These are phyloP conservation scores for Psilocybe tampanensis DNA, from an alignment of 768 basidiomycete genomes.

Conservation along the genomic window DNA sequence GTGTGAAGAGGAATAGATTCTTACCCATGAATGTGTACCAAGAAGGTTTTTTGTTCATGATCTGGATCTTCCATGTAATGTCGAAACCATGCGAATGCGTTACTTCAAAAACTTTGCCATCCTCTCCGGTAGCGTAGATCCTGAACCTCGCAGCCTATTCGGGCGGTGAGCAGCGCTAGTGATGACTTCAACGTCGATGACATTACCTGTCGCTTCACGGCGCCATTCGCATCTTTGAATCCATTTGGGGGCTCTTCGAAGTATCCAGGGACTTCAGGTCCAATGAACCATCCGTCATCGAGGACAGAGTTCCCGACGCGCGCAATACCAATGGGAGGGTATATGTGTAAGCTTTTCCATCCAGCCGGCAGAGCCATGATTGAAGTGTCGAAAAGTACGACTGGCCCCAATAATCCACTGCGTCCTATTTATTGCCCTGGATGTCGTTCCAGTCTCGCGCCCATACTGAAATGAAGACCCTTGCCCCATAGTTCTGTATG, in stretches of 20 bases:
- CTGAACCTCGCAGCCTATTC: conserved; percentile 34
- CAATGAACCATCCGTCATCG: conserved; percentile 20
- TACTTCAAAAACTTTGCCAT: conserved; percentile 29
- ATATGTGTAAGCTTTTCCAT: conserved; percentile 20
- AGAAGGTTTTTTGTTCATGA: conserved; percentile 35
- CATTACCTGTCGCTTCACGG: conserved; percentile 33
- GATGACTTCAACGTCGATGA: too few relatives aligned
- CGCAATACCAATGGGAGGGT: conserved; percentile 35
- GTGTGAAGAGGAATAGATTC: background rate
- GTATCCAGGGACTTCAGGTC: conserved; percentile 30
- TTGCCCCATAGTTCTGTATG: too few relatives aligned
- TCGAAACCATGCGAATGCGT: conserved; percentile 20
- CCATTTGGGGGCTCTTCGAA: conserved; percentile 17
- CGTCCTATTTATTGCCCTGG: too few relatives aligned
- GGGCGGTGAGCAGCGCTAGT: background rate
- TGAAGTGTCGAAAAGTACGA: background rate
- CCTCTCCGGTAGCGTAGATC: conserved; percentile 27
- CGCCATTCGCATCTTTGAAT: conserved; percentile 14
- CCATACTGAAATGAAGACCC: too few relatives aligned
- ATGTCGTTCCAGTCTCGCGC: too few relatives aligned
- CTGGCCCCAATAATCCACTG: background rate
- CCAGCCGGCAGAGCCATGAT: conserved; percentile 4
- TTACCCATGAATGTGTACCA: conserved; percentile 20
- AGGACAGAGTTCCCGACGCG: conserved; percentile 32
- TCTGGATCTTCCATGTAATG: conserved; percentile 31